Evolutionary conservation across 345 rosid species (phyloP), one percentile per base, ranked within the genome.

Genomic region (Microthlaspi erraticum): DNA sequence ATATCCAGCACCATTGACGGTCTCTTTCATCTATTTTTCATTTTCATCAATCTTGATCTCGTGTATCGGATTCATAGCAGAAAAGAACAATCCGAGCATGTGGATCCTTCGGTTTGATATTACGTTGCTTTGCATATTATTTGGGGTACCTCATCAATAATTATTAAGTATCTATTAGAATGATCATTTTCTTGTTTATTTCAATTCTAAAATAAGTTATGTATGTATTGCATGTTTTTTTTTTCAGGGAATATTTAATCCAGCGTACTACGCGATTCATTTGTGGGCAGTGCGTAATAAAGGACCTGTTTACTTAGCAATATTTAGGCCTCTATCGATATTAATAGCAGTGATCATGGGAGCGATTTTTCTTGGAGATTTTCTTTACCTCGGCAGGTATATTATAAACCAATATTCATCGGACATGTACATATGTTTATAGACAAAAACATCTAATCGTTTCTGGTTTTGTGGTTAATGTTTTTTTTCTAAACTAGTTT

Each of bases 1-100:
- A 66, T 92, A 90, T 81, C 98, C 96, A 0, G 87, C 88, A 36
- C 91, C 91, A 42, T 49, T 85, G 10, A 88, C 86, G 0, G 90
- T 90, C 14, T 77, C 86, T 38, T 92, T 85, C 80, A 79, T 82
- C 32, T 89, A 89, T 76, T 81, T 84, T 70, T 16, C 84, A 36
- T 64, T 38, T 7, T 94, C 83, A 52, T 71, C 62, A 13, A 78
- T 84, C 77, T 41, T 83, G 8, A 56, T 82, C 52, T 85, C 87
- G 17, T 77, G 82, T 4, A 39, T 78, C 44, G 85, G 87, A 5
- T 73, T 84, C 38, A 38, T 84, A 26, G 14, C 74, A 16, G 70
- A 81, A 0, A 88, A 77, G 68, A 82, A 82, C 42, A 56, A 83
- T 73, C 58, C 85, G 7, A 77, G 51, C 54, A 82, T 84, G 54